A percentile compares a stretch with the other conserved stretches of the same genome.
These are phyloP conservation scores for Adiantum capillusveneris DNA, from an alignment of 75 land plant species.

Conservation along the genomic window DNA sequence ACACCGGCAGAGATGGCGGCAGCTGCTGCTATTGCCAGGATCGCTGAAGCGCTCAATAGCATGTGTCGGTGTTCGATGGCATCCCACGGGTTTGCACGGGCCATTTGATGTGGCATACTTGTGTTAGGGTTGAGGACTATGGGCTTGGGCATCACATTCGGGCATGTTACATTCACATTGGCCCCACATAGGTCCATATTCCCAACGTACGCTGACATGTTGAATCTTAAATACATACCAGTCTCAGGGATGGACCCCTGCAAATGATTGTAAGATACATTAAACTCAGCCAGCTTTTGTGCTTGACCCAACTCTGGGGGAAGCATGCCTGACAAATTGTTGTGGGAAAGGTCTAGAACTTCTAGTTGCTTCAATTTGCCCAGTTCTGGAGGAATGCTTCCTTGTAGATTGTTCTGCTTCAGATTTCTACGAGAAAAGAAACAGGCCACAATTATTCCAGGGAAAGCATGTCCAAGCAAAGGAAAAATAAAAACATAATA, in stretches of 20 bases:
- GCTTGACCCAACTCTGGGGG: constrained; percentile 55
- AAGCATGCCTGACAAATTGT: constrained; percentile 70
- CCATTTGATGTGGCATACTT: not conserved
- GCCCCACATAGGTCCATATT: constrained; percentile 72
- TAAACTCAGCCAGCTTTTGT: constrained; percentile 47
- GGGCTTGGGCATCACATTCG: constrained; percentile 66
- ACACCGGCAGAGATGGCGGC: constrained; percentile 60
- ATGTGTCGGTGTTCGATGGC: constrained; percentile 16
- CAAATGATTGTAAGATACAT: constrained; percentile 18
- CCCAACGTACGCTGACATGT: constrained; percentile 33
- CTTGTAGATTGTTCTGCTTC: constrained; percentile 55
- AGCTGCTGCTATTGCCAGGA: constrained; percentile 83
- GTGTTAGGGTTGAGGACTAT: constrained; percentile 77
- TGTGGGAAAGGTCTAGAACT: constrained; percentile 66
- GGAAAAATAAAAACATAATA: too few species aligned
- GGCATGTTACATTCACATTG: constrained; percentile 49
- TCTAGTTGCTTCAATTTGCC: constrained; percentile 47
- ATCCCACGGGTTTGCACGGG: not conserved
- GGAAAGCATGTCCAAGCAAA: too few species aligned
- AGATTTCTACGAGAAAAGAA: constrained; percentile 18
- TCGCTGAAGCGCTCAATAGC: constrained; percentile 76
- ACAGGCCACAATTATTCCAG: too few species aligned
- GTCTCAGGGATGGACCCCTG: not conserved
- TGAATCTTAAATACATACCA: not conserved
- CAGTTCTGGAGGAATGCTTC: constrained; percentile 56